These are phyloP conservation scores for Bryopsis sp. DNA, from an alignment of 139 green algal genomes.

Conservation along the genomic window DNA sequence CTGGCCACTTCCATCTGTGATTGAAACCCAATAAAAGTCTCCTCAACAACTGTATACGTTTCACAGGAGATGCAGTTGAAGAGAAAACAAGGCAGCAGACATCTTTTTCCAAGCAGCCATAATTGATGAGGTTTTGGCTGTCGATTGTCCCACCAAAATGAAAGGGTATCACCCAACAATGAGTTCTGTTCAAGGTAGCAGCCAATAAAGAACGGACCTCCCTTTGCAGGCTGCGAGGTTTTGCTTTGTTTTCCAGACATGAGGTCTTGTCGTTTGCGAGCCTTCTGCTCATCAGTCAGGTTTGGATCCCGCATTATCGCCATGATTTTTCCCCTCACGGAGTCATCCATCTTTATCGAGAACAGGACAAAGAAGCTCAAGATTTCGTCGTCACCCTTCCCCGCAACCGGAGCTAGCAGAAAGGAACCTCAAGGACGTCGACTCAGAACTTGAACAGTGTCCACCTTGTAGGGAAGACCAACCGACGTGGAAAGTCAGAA, in stretches of 20 bases:
- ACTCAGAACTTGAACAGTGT: too few relatives aligned
- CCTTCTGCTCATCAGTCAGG: constrained; percentile 74
- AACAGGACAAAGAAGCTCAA: background rate
- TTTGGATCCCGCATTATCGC: constrained; percentile 59
- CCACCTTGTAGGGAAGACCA: too few relatives aligned
- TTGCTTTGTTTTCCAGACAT: constrained; percentile 50
- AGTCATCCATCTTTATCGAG: constrained; percentile 8
- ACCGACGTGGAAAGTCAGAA: too few relatives aligned
- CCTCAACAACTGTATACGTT: constrained; percentile 1
- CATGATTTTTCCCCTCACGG: constrained; percentile 49
- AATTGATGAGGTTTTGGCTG: background rate
- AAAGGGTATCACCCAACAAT: too few relatives aligned
- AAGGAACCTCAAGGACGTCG: too few relatives aligned
- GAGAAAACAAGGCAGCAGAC: background rate
- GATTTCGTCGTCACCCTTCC: too few relatives aligned
- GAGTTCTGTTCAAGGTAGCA: too few relatives aligned
- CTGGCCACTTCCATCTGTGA: too few relatives aligned
- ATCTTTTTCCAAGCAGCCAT: background rate
- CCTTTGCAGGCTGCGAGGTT: too few relatives aligned
- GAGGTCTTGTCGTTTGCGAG: constrained; percentile 59
- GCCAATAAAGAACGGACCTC: too few relatives aligned
- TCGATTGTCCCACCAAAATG: too few relatives aligned
- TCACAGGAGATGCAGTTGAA: constrained; percentile 16
- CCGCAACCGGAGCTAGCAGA: too few relatives aligned
- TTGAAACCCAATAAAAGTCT: background rate